Evolutionary conservation across 441 rosid genomes (phyloP).

Genomic region (Mallotus repandus): DNA sequence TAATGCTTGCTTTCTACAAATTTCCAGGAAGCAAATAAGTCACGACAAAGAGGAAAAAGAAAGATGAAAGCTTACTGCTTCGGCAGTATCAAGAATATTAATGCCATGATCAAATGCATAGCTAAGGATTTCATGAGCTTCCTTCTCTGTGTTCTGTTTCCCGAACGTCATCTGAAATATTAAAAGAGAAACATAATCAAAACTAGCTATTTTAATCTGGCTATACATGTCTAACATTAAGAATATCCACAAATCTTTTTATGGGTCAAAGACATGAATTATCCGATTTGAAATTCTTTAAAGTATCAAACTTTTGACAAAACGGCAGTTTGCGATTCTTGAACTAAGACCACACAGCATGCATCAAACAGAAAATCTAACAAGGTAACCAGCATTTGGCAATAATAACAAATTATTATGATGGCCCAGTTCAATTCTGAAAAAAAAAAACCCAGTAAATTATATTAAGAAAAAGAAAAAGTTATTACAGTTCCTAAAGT

Average conservation of each 20-base stretch:
- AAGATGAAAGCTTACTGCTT: constrained; percentile 50
- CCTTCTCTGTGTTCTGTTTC: constrained; percentile 83
- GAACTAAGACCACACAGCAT: background rate
- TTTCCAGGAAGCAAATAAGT: background rate
- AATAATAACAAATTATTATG: background rate
- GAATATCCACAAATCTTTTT: too few species aligned
- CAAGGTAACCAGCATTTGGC: too few species aligned
- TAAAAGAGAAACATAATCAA: constrained; percentile 7
- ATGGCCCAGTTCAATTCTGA: background rate
- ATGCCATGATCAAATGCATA: constrained; percentile 65
- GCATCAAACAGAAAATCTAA: too few species aligned
- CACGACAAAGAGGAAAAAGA: background rate
- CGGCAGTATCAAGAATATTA: constrained; percentile 78
- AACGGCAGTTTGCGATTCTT: background rate
- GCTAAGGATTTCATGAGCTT: constrained; percentile 79
- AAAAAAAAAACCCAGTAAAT: background rate
- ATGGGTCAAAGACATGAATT: background rate
- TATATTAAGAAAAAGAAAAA: background rate
- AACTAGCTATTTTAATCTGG: constrained; percentile 1
- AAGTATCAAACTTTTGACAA: background rate
- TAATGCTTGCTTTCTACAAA: background rate
- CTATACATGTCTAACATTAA: background rate
- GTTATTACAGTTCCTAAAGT: constrained; percentile 66
- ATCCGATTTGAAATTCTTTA: background rate
- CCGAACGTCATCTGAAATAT: constrained; percentile 84